Base-by-base conservation (phyloP, 106 monocot genomes). In the Dioscorea zingiberensis region DNA sequence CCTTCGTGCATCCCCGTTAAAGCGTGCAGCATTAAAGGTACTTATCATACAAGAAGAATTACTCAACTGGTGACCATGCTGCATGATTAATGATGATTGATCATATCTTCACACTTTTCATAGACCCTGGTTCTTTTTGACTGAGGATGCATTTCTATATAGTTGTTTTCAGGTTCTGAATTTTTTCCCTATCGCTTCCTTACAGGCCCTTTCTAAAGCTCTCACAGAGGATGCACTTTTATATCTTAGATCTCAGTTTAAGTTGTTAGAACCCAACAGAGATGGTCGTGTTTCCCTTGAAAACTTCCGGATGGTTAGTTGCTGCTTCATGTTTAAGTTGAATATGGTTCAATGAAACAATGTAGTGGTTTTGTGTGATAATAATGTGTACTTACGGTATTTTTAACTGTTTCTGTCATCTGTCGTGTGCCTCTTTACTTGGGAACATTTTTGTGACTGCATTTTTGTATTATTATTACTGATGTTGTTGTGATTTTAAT, bases 191-290 rank as follows among this genome's bases (percentile, higher is more conserved):
- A 30, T 18, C 44, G 2, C 21, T 60, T 56, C 14, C 48, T 60
- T 51, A 17, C 74, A 93, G 93, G 87, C 93, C 57, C 74, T 93
- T 22, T 87, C 93, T 44, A 87, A 83, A 77, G 84, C 87, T 69
- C 55, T 93, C 54, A 85, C 81, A 45, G 87, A 88, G 66, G 79
- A 88, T 62, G 87, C 87, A 30, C 62, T 87, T 2, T 48, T 83
- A 25, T 93, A 85, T 77, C 59, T 93, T 13, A 81, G 69, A 60
- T 60, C 69, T 48, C 93, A 93, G 45, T 93, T 87, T 74, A 32
- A 78, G 8, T 65, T 83, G 27, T 70, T 93, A 59, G 71, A 85
- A 55, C 93, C 93, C 51, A 76, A 63, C 62, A 66, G 69, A 73
- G 87, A 93, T 70, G 88, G 80, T 0, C 67, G 68, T 28, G 44